Base-by-base conservation (phyloP, 495 filamentous ascomycete genomes). In the Daldinia decipiens region DNA sequence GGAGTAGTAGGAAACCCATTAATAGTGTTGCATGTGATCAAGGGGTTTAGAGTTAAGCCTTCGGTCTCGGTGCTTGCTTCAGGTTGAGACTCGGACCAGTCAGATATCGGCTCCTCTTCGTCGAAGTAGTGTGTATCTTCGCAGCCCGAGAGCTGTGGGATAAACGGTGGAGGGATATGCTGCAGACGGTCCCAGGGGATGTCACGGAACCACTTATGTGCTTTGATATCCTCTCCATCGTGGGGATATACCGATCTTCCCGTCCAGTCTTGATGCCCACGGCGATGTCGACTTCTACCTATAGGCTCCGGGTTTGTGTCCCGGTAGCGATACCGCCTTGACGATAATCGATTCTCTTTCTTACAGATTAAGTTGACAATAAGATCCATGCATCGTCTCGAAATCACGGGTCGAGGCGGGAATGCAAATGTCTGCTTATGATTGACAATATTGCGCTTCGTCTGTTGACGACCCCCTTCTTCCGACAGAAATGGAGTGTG, bases 61-160 rank as follows among this genome's bases (percentile, higher is more conserved):
- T 74, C 71, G 0, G 53, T 51, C 13, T 68, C 68, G 0, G 47
- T 77, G 24, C 63, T 67, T 2, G 62, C 74, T 38, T 73, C 67
- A 5, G 72, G 75, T 50, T 70, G 71, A 17, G 80, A 77, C 34
- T 82, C 80, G 6, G 79, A 83, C 77, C 81, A 84, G 65, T 86
- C 84, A 38, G 83, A 88, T 62, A 91, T 85, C n/a, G 87, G 81
- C 39, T 90, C 89, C 67, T 90, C 90, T 57, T 95, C 91, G 57
- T 96, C 91, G 68, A 97, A 97, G 76, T 97, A 97, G 62, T 91
- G 90, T 12, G 93, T 97, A 69, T 97, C 93, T 64, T 95, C 93
- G 72, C 86, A 83, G 26, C 84, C 81, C 34, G 82, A 84, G 32
- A 97, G 88, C 24, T 77, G 77, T 40, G 95, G 95, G 5, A 96